These are phyloP conservation scores for Trametes punicea DNA, from an alignment of 768 basidiomycete species.

Conservation along the genomic window DNA sequence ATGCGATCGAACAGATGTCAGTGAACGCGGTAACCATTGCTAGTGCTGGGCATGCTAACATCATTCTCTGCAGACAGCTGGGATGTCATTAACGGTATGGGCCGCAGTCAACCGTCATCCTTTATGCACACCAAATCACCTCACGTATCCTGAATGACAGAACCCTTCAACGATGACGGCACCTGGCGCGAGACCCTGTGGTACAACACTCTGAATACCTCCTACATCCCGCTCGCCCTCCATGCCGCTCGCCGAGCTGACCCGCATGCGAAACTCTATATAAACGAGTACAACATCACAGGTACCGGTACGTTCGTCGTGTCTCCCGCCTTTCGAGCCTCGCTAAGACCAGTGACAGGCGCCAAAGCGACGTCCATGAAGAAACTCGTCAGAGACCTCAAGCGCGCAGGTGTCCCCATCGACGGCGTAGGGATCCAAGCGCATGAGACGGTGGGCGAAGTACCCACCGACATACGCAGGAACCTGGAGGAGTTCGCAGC, in stretches of 20 bases:
- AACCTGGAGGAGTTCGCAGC: slow-evolving; percentile 51
- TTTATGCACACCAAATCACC: background rate
- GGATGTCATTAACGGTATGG: slow-evolving; percentile 51
- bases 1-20: background rate
- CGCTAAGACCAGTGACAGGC: slow-evolving; percentile 24
- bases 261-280: slow-evolving; percentile 52
- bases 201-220: slow-evolving; percentile 43
- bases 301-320: slow-evolving; percentile 16
- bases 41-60: background rate
- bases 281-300: slow-evolving; percentile 38
- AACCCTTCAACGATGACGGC: slow-evolving; percentile 59
- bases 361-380: slow-evolving; percentile 55
- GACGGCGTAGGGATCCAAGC: slow-evolving; percentile 59
- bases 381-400: slow-evolving; percentile 46
- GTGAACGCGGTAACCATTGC: background rate
- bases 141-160: slow-evolving; percentile 1
- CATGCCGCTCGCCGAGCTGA: slow-evolving; percentile 50
- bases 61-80: slow-evolving; percentile 36
- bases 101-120: background rate
- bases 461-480: slow-evolving; percentile 43
- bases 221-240: slow-evolving; percentile 49
- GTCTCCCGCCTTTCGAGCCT: no score
- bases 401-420: slow-evolving; percentile 47
- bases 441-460: slow-evolving; percentile 54
- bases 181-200: slow-evolving; percentile 50